Conservation (phyloP, 2,329 filamentous ascomycete species). For the Fusarium dimerum region DNA sequence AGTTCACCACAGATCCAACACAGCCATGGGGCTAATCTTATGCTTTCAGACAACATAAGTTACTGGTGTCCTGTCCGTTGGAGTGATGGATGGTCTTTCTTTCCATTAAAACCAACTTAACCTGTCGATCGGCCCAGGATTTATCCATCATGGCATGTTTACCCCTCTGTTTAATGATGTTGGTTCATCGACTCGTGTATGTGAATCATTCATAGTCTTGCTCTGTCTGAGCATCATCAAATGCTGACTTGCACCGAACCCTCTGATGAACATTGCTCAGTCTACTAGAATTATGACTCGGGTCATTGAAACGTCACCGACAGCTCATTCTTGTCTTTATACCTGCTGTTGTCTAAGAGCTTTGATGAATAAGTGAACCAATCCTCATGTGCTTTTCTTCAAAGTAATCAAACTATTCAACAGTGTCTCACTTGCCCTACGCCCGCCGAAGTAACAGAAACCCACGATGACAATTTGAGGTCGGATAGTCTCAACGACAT, state of each 20-base stretch:
- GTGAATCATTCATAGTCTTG: not conserved
- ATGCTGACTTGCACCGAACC: slow-evolving; percentile 6
- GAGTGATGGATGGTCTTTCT: no score
- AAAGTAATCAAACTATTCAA: slow-evolving; percentile 4
- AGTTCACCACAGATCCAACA: slow-evolving; percentile 8
- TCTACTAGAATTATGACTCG: slow-evolving; percentile 18
- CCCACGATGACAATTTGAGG: not conserved
- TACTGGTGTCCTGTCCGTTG: no score
- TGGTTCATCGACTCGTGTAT: not conserved
- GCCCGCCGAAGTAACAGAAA: not conserved
- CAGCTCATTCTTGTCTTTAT: slow-evolving; percentile 22
- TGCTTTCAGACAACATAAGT: no score
- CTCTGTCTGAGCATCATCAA: not conserved
- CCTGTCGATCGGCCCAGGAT: not conserved
- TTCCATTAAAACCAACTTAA: not conserved
- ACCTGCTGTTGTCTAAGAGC: slow-evolving; percentile 10
- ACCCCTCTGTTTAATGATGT: not conserved
- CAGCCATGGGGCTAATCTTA: not conserved
- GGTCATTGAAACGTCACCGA: slow-evolving; percentile 28
- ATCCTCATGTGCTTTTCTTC: not conserved
- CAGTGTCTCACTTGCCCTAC: no score
- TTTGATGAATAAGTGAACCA: not conserved
- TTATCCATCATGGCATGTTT: not conserved
- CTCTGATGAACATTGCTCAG: slow-evolving; percentile 14
- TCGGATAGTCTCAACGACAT: not conserved